A percentile compares a stretch with the other conserved stretches of the same genome.
phyloP scores from a whole-genome alignment of 2,329 filamentous ascomycete genomes.

The Colletotrichum falcatum region DNA sequence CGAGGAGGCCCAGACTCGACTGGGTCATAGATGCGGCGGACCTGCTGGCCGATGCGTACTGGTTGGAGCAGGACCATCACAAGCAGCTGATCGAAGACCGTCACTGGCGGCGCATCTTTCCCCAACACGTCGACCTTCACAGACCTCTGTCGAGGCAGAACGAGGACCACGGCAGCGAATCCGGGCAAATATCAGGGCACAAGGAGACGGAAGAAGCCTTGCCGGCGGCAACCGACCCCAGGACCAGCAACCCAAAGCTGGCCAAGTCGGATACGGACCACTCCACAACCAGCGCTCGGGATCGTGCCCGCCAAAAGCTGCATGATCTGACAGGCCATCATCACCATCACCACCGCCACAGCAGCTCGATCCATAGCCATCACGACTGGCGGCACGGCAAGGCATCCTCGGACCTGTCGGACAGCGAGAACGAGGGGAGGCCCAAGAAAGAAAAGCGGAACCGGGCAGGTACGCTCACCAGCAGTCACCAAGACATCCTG shows the following conservation, averaged over 20 bases:
- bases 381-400: constrained; percentile 66
- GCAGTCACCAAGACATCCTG: constrained; percentile 64
- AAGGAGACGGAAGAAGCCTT: constrained; percentile 21
- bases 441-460: constrained; percentile 51
- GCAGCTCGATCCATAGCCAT: constrained; percentile 61
- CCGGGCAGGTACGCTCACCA: constrained; percentile 61
- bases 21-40: constrained; percentile 89
- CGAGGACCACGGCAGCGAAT: constrained; percentile 40
- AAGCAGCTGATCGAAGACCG: constrained; percentile 85
- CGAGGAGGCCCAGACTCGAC: constrained; percentile 80
- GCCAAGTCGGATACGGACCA: constrained; percentile 55
- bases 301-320: constrained; percentile 70
- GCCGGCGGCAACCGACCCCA: constrained; percentile 34
- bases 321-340: constrained; percentile 67
- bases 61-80: constrained; percentile 86
- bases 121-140: constrained; percentile 50
- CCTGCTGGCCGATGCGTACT: constrained; percentile 89
- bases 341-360: constrained; percentile 56
- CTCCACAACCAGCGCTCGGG: constrained; percentile 64
- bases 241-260: constrained; percentile 39
- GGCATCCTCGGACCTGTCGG: constrained; percentile 70
- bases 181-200: constrained; percentile 15
- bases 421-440: constrained; percentile 61
- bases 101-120: constrained; percentile 79
- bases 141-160: constrained; percentile 47